These are phyloP conservation scores for Melastoma candidum DNA, from an alignment of 441 rosid species.

Conservation along the genomic window DNA sequence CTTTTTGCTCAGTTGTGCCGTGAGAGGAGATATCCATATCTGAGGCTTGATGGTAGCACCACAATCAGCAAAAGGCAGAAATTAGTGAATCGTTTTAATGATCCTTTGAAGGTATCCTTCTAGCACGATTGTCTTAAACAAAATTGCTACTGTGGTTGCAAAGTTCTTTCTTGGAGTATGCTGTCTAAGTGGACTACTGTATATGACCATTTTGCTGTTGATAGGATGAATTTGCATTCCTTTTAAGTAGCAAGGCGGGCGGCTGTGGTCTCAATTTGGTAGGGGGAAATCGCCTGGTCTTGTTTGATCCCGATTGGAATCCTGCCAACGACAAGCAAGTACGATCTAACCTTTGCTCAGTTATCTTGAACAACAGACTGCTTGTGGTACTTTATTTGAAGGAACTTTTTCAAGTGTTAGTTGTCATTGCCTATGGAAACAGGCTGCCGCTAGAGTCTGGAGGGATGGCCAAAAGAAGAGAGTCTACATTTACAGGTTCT, in stretches of 20 bases:
- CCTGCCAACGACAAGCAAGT: constrained; percentile 99
- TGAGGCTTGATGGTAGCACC: constrained; percentile 94
- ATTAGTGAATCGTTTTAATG: constrained; percentile 85
- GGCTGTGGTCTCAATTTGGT: constrained; percentile 98
- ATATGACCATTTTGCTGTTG: too few relatives aligned
- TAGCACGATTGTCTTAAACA: too few relatives aligned
- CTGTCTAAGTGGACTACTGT: too few relatives aligned
- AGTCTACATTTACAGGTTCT: constrained; percentile 88
- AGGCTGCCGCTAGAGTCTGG: constrained; percentile 99
- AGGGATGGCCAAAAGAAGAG: constrained; percentile 99
- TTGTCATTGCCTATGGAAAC: constrained; percentile 15
- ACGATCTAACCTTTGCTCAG: constrained; percentile 16
- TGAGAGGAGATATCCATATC: constrained; percentile 89
- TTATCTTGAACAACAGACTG: constrained; percentile 6
- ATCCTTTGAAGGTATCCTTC: constrained; percentile 56
- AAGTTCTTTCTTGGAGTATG: too few relatives aligned
- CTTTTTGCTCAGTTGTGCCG: constrained; percentile 96
- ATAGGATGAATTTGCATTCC: constrained; percentile 93
- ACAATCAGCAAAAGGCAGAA: constrained; percentile 95
- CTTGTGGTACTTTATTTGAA: constrained; percentile 12
- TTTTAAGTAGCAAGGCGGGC: constrained; percentile 97
- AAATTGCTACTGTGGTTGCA: too few relatives aligned
- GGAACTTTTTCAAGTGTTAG: constrained; percentile 15
- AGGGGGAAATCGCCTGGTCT: constrained; percentile 86
- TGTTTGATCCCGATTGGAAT: constrained; percentile 99